Base-by-base conservation (phyloP, 768 basidiomycete genomes). In the Psilocybe cyanescens region DNA sequence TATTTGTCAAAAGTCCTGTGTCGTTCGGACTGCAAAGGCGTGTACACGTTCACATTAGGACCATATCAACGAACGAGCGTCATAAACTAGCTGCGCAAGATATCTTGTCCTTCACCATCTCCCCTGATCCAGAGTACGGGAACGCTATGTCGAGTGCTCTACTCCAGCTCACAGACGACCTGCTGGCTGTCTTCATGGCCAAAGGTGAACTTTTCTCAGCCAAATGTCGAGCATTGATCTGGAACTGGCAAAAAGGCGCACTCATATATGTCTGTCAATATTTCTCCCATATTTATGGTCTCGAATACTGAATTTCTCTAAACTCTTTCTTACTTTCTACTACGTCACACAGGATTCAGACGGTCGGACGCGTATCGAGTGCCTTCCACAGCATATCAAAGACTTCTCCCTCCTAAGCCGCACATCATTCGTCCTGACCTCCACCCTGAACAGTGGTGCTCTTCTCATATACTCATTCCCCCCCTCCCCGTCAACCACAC, bases 201-300 rank as follows among this genome's bases (percentile, higher is more conserved):
- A 54, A 55, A 55, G 52, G 33, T 14, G 7, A 12, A 2, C 17
- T 9, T 35, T 29, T 28, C 31, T 9, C 46, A 16, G 19, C 16
- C 2, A 49, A 16, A 14, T 33, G 39, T 19, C 12, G 58, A 37
- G 39, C 52, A 17, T n/a, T 64, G 41, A 53, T 59, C 3, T 64
- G 62, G 62, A 64, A 64, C 24, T 60, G 62, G 62, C 17, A 35
- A n/a, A 52, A 30, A n/a, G 62, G 62, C 28, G 12, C 11, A 1
- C 50, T 59, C 24, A 29, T 64, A 19, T 60, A 51, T n/a, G 62
- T 49, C 7, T 16, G 45, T 49, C 48, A 19, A 24, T 49, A 17
- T 49, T 17, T 11, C 6, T 19, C n/a, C 19, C 24, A 28, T 11
- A 49, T 3, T 8, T 7, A 11, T 19, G 9, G 7, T 28, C 9